Evolutionary conservation across 768 basidiomycete genomes (phyloP).

Genomic region (Lentinula aciculospora): DNA sequence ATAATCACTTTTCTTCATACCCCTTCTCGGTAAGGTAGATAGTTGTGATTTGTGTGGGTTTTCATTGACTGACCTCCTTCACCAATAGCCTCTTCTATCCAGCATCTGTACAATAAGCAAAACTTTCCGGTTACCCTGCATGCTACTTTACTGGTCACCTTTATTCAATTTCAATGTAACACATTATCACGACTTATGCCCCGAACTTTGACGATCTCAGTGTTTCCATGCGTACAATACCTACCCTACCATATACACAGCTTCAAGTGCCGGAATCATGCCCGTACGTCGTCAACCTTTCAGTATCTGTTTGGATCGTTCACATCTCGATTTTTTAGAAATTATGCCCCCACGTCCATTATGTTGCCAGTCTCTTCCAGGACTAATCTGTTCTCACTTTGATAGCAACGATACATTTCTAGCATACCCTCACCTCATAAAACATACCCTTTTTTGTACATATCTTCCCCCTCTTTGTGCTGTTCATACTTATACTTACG

Average conservation of each 20-base stretch:
- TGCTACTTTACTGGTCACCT: slow-evolving; percentile 1
- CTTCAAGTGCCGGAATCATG: neutral
- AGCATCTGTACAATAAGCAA: slow-evolving; percentile 3
- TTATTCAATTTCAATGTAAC: neutral
- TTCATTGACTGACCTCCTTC: neutral
- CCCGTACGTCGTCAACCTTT: neutral
- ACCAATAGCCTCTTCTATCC: no score
- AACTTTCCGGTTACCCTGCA: neutral
- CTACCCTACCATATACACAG: neutral
- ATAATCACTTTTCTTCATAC: slow-evolving; percentile 13
- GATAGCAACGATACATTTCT: neutral
- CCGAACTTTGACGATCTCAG: neutral
- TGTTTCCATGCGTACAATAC: neutral
- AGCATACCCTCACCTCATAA: neutral
- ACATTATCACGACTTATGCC: neutral
- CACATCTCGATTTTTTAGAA: neutral
- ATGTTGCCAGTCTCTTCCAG: slow-evolving; percentile 2
- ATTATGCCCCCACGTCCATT: neutral
- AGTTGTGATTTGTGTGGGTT: neutral
- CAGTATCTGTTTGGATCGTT: neutral
- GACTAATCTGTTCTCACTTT: neutral
- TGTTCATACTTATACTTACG: neutral
- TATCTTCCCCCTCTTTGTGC: neutral
- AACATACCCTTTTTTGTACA: slow-evolving; percentile 1
- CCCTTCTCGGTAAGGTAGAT: no score